Evolutionary conservation across 306 rosid genomes (phyloP), one percentile per base, ranked within the genome.

Genomic region (Quercus variabilis): DNA sequence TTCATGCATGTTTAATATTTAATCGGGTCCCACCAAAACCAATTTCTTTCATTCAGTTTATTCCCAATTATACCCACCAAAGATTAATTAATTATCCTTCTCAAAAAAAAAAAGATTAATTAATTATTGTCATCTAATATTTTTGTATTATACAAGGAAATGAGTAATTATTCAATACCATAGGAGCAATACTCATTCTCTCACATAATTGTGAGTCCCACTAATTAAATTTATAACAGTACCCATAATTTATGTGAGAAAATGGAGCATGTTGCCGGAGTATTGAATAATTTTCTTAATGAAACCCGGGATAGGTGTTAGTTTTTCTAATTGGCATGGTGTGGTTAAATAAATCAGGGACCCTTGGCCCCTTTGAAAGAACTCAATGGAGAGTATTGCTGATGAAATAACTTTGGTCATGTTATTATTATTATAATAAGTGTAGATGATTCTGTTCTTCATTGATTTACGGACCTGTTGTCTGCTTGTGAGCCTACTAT

Each of bases 1-100:
- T 85, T 88, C 91, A 82, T 84, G 91, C 85, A 80, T 79, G 82
- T 73, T 30, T 68, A 19, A 69, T 84, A 41, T 73, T 33, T 21
- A 26, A 23, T 82, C 73, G 65, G 90, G 92, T 76, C 88, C 92
- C 87, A 63, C 89, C 78, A 43, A 10, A 71, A 19, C 28, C 26
- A 2, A 75, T 63, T 21, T 69, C 10, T 74, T 67, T 43, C 73
- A 30, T 49, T 82, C 69, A 68, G 79, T 79, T 69, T 77, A 75
- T 87, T 78, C 87, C 65, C 78, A 59, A 19, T 76, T 70, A 78
- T 73, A 70, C 54, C 67, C 73, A 18, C 38, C 38, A 55, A 79
- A 15, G 12, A 51, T 46, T 55, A 55, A 54, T 69, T 28, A 28
- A 75, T 65, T 23, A 23, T 23, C 23, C 23, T 23, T 23, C 23